These are phyloP conservation scores for Backusella sp. DNA, from an alignment of 192 early-diverging fungal species.

Conservation along the genomic window DNA sequence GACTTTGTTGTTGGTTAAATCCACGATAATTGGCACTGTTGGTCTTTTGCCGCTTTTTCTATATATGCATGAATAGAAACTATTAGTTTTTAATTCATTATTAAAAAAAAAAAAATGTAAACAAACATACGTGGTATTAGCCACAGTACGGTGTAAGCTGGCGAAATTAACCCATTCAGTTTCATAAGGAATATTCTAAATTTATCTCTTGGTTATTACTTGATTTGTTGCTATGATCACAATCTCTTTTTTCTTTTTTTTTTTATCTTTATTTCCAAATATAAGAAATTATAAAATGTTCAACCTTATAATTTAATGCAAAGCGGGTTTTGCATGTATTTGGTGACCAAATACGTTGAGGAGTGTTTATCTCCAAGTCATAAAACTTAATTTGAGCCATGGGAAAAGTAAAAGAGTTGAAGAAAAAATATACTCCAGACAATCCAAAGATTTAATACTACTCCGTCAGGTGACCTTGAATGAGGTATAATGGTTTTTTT, in stretches of 20 bases:
- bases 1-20: conserved; percentile 24
- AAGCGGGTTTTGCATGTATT: conserved; percentile 27
- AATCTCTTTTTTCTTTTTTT: not conserved
- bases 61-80: not conserved
- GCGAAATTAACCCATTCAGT: conserved; percentile 22
- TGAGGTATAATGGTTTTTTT: not conserved
- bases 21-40: conserved; percentile 42
- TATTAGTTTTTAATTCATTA: not conserved
- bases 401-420: not conserved
- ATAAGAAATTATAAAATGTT: not conserved
- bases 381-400: conserved; percentile 23
- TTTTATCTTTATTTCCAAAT: not conserved
- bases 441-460: conserved; percentile 2
- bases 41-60: conserved; percentile 21
- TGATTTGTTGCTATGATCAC: not conserved
- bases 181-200: conserved; percentile 22
- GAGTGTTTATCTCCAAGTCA: conserved; percentile 8
- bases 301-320: conserved; percentile 27
- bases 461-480: not conserved
- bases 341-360: conserved; percentile 19
- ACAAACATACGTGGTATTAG: conserved; percentile 14
- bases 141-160: conserved; percentile 9
- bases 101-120: not conserved
- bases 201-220: not conserved
- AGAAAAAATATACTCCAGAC: not conserved